These are phyloP conservation scores for Microcyclospora tardicrescens DNA, from an alignment of 2,329 filamentous ascomycete species.

Conservation along the genomic window DNA sequence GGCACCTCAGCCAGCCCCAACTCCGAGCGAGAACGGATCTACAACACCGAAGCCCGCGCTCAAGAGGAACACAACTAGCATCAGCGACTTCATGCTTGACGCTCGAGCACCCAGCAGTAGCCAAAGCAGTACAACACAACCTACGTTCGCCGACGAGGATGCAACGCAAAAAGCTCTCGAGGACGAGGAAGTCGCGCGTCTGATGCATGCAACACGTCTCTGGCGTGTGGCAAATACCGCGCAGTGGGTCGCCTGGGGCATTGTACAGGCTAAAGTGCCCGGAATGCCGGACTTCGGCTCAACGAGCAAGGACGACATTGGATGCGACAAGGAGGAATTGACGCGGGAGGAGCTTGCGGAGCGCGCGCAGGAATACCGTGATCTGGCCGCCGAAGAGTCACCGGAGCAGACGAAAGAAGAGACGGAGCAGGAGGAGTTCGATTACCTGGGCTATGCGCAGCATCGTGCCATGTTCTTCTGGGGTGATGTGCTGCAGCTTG, in stretches of 20 bases:
- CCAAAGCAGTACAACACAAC: constrained; percentile 26
- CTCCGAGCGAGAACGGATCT: constrained; percentile 15
- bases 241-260: constrained; percentile 90
- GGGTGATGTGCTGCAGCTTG: constrained; percentile 72
- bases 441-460: constrained; percentile 85
- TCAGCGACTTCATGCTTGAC: constrained; percentile 68
- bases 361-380: constrained; percentile 15
- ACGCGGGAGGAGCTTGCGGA: constrained; percentile 17
- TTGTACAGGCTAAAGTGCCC: constrained; percentile 82
- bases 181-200: constrained; percentile 53
- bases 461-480: constrained; percentile 88
- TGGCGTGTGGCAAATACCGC: constrained; percentile 85
- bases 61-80: constrained; percentile 25
- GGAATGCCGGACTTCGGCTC: constrained; percentile 45
- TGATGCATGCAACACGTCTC: constrained; percentile 66
- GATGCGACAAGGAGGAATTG: constrained; percentile 1
- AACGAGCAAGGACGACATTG: constrained; percentile 6
- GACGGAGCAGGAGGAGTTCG: constrained; percentile 63
- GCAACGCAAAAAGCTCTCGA: constrained; percentile 43
- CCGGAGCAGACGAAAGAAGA: constrained; percentile 32
- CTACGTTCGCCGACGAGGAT: constrained; percentile 8
- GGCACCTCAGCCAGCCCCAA: constrained; percentile 16
- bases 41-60: constrained; percentile 9
- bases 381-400: constrained; percentile 8
- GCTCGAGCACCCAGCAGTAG: constrained; percentile 32